A percentile compares a stretch with the other conserved stretches of the same genome.
Conservation (phyloP, 768 basidiomycete genomes). For the Mycena filopes region DNA sequence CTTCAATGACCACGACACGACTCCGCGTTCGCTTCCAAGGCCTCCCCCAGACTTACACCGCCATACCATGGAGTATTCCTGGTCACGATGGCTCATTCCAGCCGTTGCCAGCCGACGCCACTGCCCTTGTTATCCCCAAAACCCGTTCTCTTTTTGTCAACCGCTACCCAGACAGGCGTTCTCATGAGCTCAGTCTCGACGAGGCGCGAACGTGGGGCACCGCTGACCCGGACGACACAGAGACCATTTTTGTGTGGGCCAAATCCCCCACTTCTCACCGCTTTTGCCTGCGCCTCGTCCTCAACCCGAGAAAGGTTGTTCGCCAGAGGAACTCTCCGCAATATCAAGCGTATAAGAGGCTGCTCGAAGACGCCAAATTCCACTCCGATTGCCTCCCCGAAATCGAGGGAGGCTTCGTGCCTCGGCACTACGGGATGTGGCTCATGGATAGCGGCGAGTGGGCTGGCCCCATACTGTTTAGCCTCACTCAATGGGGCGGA, state of each 20-base stretch:
- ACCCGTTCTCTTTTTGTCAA: too few species aligned
- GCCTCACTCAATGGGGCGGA: slow-evolving; percentile 17
- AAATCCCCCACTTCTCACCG: too few species aligned
- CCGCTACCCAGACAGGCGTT: too few species aligned
- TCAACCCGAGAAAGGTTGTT: not conserved
- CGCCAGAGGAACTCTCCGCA: not conserved
- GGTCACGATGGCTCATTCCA: too few species aligned
- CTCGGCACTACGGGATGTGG: slow-evolving; percentile 24
- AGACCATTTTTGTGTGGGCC: not conserved
- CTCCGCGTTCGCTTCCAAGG: too few species aligned
- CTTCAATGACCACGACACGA: too few species aligned
- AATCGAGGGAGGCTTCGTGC: not conserved
- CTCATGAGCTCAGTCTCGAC: too few species aligned
- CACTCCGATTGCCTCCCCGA: not conserved
- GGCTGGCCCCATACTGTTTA: slow-evolving; percentile 20
- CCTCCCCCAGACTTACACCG: too few species aligned
- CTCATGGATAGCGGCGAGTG: slow-evolving; percentile 11
- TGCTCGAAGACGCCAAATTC: slow-evolving; percentile 20
- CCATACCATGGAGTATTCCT: too few species aligned
- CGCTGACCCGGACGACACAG: not conserved
- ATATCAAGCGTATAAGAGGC: not conserved
- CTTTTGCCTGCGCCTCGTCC: slow-evolving; percentile 15
- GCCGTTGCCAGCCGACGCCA: too few species aligned
- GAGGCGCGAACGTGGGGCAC: too few species aligned
- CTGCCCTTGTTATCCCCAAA: too few species aligned